Evolutionary conservation across 1,284 basidiomycete genomes (phyloP), one percentile per base, ranked within the genome.

Genomic region (Puccinia sorghi): DNA sequence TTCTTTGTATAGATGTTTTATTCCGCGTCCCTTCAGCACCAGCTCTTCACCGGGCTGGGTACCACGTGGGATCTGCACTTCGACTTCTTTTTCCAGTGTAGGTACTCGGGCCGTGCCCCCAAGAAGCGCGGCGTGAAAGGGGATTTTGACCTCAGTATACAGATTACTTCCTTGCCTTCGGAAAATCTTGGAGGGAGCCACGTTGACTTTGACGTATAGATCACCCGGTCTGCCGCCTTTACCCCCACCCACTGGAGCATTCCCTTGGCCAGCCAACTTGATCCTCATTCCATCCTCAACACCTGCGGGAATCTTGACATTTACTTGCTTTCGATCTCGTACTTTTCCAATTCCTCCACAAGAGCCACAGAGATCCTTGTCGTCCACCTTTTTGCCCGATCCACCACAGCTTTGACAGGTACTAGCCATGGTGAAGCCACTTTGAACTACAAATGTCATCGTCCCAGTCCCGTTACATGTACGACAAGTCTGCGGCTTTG

Each of bases 21-120:
- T 90, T 54, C 97, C 97, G 80, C 93, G 90, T 46, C 91, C 91
- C 86, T 92, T 93, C 82, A 99, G 86, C 17, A 97, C 91, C 89
- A 97, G 96, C 85, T 98, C 94, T 86, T 99, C 94, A 22, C 94
- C 95, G 82, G 92, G 93, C 85, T 99, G 96, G 2, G 97, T 98
- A 63, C 97, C 96, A 48, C 88, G 88, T 64, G 95, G 93, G 69
- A 99, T 90, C 80, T 93, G 91, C 69, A 99, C 93, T 80, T 98
- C 94, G 11, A 98, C 94, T 75, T 97, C 93, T 57, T 95, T 93
- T 82, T 99, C 95, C 39, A 99, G 87, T 32, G 97, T 99, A 32
- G 95, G 95, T 67, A 99, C 92, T 54, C 94, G 90, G 63, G 95
- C 92, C 82, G 90, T 89, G 59, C 97, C 97, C 69, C 96, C 96